Base-by-base conservation (phyloP, 176 grass and related monocot species). In the Triticum urartu region DNA sequence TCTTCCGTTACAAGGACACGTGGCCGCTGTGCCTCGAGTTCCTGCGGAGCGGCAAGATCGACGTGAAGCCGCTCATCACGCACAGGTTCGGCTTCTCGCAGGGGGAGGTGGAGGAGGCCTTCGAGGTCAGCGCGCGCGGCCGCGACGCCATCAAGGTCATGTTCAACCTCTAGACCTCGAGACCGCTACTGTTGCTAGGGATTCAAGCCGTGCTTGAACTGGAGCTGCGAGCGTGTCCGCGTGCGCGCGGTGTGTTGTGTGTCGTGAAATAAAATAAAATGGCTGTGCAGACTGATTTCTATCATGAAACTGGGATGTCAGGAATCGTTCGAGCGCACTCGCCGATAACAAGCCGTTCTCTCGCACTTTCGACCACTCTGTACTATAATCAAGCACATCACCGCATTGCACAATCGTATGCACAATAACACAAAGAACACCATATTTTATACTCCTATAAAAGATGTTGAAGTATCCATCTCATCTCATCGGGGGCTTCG, bases 1-100 rank as follows among this genome's bases (percentile, higher is more conserved):
- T 95, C 11, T 98, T 98, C 78, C 14, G 93, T 61, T 98, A 98
- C 91, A 98, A 95, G 87, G 95, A 98, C 42, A 98, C 95, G 6
- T 98, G 95, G 95, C 91, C 95, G 64, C 72, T 94, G 4, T 95
- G 95, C 81, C 81, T 98, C 11, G 93, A 93, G 64, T 94, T 95
- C 80, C 69, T 93, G 26, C 64, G 86, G 47, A 81, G 70, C 14
- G 93, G 93, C 6, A 98, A 98, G 88, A 92, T 98, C 50, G 89
- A 98, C 52, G 91, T 93, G 17, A 98, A 95, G 86, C 95, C 93
- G 60, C 84, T 94, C 56, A 98, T 95, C 91, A 95, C 95, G 1
- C 95, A 98, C 84, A 83, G 95, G 32, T 95, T 95, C 52, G 89
- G 93, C 1, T 98, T 93, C 84, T 92, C 95, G 33, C 95, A 95